phyloP scores from a whole-genome alignment of 306 rosid species.

The Cicer yamashitae region DNA sequence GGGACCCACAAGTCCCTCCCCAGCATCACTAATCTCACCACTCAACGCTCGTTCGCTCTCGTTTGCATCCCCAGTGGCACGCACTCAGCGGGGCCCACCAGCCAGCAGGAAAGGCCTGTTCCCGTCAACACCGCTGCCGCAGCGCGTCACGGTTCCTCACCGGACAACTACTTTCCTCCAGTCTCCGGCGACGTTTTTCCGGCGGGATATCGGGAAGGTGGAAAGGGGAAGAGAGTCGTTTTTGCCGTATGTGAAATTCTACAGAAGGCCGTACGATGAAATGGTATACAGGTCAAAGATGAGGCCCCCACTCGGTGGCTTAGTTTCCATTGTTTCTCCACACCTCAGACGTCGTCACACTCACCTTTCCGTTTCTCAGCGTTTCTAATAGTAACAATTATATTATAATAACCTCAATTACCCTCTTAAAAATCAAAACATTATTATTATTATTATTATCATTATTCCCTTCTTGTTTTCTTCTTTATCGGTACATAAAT shows the following conservation, averaged over 20 bases:
- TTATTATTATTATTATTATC: not conserved
- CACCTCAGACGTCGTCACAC: conserved; percentile 81
- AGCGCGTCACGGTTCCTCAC: conserved; percentile 59
- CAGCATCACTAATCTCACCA: conserved; percentile 74
- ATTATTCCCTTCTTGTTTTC: not conserved
- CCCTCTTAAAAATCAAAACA: not conserved
- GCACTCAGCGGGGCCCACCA: conserved; percentile 70
- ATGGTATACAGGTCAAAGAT: conserved; percentile 94
- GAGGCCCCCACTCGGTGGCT: conserved; percentile 97
- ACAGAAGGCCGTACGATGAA: conserved; percentile 87
- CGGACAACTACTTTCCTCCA: conserved; percentile 84
- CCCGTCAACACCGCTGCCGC: conserved; percentile 88
- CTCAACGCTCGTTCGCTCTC: conserved; percentile 90
- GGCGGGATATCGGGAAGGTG: conserved; percentile 55
- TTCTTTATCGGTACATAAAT: conserved; percentile 41
- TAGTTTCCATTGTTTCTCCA: conserved; percentile 89
- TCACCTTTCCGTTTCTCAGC: conserved; percentile 75
- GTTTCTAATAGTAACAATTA: conserved; percentile 59
- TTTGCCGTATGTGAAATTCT: conserved; percentile 71
- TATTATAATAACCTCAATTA: conserved; percentile 20
- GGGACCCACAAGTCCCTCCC: conserved; percentile 69
- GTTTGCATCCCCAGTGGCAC: conserved; percentile 81
- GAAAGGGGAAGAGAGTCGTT: conserved; percentile 78
- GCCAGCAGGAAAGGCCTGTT: conserved; percentile 65
- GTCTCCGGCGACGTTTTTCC: conserved; percentile 86